Evolutionary conservation across 2,329 filamentous ascomycete genomes (phyloP).

Genomic region (Albophoma yamanashiensis): DNA sequence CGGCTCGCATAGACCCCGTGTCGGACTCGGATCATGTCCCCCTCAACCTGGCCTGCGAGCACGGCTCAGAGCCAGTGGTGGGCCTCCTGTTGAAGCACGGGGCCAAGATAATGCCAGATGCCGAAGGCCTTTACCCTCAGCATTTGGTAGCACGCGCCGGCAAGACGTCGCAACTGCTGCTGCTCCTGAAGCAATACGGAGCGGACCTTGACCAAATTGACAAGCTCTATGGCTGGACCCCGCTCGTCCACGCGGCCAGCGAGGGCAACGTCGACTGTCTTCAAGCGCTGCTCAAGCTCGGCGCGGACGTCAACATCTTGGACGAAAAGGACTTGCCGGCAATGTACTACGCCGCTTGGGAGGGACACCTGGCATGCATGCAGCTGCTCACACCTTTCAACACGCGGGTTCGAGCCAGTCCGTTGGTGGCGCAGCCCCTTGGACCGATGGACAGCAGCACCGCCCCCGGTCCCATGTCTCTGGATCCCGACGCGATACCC

Average conservation of each 20-base stretch:
- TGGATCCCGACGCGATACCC: conserved; percentile 82
- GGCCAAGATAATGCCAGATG: conserved; percentile 80
- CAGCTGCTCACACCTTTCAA: conserved; percentile 61
- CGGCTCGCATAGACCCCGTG: conserved; percentile 75
- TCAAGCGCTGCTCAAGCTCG: conserved; percentile 66
- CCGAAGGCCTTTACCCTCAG: conserved; percentile 93
- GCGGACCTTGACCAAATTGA: conserved; percentile 87
- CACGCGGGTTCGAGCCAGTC: conserved; percentile 29
- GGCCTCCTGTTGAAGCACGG: conserved; percentile 72
- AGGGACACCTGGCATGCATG: conserved; percentile 93
- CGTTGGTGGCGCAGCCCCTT: conserved; percentile 31
- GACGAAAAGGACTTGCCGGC: conserved; percentile 91
- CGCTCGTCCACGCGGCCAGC: conserved; percentile 89
- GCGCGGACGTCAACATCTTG: conserved; percentile 65
- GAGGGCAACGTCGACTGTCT: conserved; percentile 90
- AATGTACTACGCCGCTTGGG: conserved; percentile 98
- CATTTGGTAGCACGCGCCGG: conserved; percentile 89
- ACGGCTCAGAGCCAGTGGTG: conserved; percentile 77
- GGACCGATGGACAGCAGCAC: conserved; percentile 35
- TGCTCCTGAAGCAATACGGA: conserved; percentile 74
- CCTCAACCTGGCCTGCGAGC: conserved; percentile 88
- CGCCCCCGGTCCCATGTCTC: conserved; percentile 49
- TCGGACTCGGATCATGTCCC: conserved; percentile 89
- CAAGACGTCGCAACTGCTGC: conserved; percentile 65
- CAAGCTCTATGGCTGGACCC: conserved; percentile 96